Evolutionary conservation across 768 basidiomycete genomes (phyloP), one percentile per base, ranked within the genome.

Genomic region (Tulasnella sp.): DNA sequence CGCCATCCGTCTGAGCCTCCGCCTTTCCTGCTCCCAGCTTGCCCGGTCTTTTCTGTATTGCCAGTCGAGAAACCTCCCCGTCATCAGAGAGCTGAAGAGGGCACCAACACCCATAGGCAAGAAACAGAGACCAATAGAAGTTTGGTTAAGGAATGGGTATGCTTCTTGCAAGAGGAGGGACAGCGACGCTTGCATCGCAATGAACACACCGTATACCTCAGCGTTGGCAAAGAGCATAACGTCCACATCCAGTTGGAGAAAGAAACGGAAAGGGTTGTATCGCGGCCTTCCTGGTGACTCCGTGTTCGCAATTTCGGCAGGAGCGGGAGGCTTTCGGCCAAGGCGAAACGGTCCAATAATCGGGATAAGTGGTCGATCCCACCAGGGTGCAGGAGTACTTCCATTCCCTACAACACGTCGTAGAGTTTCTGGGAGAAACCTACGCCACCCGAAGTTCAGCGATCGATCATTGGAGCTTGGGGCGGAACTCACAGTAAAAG

Each of bases 51-150:
- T 56, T 14, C 56, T 52, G 45, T 57, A 73, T 42, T 66, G 65
- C 36, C 59, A 64, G 35, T 71, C 69, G 11, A 69, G 48, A 31
- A 67, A 61, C 12, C 63, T 64, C 6, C 70, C 69, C 41, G 67
- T 69, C 4, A 65, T 25, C 39, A 68, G 52, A 1, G 66, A 54
- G 0, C 67, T 64, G 34, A 63, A 4, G 42, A 71, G 60, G 3
- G 67, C 63, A 1, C 71, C 71, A 7, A 63, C 39, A 1, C 71
- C 71, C 50, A 66, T 66, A 1, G 69, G 68, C 64, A 73, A 58
- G 59, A 68, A 72, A 59, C 68, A 69, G 3, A 72, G 61, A 4
- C 72, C 72, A 31, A 72, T 69, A 37, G 68, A 57, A 19, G 68
- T 61, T 31, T 72, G 70, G 50, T 59, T 63, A 8, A 71, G 63